Base-by-base conservation (phyloP, 2,329 filamentous ascomycete species). In the Chaetomiaceae sp. region DNA sequence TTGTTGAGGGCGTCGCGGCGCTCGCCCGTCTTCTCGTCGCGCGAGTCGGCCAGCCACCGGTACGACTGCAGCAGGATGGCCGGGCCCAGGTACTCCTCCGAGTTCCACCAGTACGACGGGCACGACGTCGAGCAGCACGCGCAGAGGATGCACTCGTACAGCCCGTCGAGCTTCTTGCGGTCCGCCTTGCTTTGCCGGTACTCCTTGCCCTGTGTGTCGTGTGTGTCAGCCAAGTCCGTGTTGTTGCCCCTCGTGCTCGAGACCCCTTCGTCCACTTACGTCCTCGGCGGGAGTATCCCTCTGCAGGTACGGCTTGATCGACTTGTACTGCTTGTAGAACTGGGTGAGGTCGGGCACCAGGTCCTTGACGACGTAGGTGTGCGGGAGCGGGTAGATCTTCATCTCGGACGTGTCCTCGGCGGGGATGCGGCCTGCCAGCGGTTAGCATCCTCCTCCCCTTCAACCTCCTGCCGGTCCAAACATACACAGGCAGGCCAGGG, bases 241-340 rank as follows among this genome's bases (percentile, higher is more conserved):
- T n/a, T n/a, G n/a, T n/a, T n/a, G n/a, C n/a, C n/a, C n/a, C n/a
- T n/a, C n/a, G n/a, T n/a, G n/a, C n/a, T n/a, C n/a, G n/a, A n/a
- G n/a, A n/a, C n/a, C n/a, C n/a, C n/a, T n/a, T 34, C 6, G 12
- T 3, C 31, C 27, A 79, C 87, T 71, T 81, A 95, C 89, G 69
- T 96, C 89, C 63, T 85, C 83, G 39, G 89, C 77, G 51, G 89
- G 87, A 25, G 89, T 94, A 60, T 91, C 87, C 68, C 91, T 84
- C 79, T 97, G 94, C 50, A 99, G 85, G 73, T 96, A 99, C 39
- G 94, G 94, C 85, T 97, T 95, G 77, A 99, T 96, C 15, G 91
- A 96, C 77, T 96, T 96, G 84, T 99, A 99, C 81, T 99, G 94
- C 83, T 97, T 97, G 84, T 99, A 99, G 79, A 99, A 97, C 69